Percentiles rank a stretch among this genome's conserved stretches.
These are phyloP conservation scores for Stylosanthes scabra DNA, from an alignment of 331 rosid species.

Conservation along the genomic window DNA sequence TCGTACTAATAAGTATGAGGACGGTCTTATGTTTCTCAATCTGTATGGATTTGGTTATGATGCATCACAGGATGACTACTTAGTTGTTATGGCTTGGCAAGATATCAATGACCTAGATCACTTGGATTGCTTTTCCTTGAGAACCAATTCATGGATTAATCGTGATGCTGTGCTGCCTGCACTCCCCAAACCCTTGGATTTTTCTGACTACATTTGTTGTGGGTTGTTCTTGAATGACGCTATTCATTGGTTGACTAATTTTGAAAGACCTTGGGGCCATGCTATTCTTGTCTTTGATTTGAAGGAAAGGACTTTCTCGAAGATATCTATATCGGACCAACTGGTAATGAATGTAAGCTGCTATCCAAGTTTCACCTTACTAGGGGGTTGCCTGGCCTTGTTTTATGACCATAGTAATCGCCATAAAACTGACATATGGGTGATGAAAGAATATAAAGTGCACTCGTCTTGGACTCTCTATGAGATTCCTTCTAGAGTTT, in stretches of 20 bases:
- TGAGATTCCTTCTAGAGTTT: too few species aligned
- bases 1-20: background rate
- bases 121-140: too few species aligned
- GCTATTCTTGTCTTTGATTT: background rate
- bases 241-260: constrained; percentile 24
- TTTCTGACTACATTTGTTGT: background rate
- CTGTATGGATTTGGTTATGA: constrained; percentile 22
- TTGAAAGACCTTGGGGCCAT: background rate
- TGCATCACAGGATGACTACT: background rate
- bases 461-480: too few species aligned
- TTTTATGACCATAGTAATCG: too few species aligned
- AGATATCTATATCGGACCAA: background rate
- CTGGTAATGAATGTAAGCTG: too few species aligned
- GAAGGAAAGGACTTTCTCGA: background rate
- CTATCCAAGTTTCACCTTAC: too few species aligned
- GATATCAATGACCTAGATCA: too few species aligned
- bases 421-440: too few species aligned
- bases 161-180: background rate
- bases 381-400: too few species aligned
- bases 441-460: too few species aligned
- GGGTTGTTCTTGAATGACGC: constrained; percentile 22
- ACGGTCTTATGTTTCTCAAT: too few species aligned
- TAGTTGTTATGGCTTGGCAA: too few species aligned
- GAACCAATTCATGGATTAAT: background rate
- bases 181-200: background rate